Base-by-base conservation (phyloP, 257 asterid species). In the Forsythia suspensa region DNA sequence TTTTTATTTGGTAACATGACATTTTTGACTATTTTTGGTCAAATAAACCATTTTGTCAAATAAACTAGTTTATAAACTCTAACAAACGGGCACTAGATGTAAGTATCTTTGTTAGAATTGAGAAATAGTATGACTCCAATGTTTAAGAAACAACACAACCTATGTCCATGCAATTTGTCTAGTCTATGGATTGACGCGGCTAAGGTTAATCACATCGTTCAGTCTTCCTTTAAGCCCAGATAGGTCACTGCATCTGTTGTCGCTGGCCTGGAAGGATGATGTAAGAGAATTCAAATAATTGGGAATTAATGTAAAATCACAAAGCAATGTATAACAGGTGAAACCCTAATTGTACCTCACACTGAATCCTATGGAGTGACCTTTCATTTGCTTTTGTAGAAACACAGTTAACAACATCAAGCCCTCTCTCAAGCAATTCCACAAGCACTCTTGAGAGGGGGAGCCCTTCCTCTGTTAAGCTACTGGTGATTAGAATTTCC, bases 331-430 rank as follows among this genome's bases (percentile, higher is more conserved):
- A 12, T 10, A 3, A 43, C 40, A 42, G 15, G 42, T 41, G 15
- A 76, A 75, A 69, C n/a, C 77, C 59, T 79, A 41, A 13, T 8
- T 44, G 57, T 81, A 92, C 97, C 97, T 89, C 71, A 1, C 86
- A 66, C 3, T 87, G 83, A 61, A 89, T 91, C 63, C 12, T 80
- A 80, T 87, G 83, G 42, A 88, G 52, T 21, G 82, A 61, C 63
- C 80, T 81, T 3, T 79, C 87, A 57, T 88, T 52, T 3, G 73
- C 71, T 84, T 80, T 82, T 0, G 91, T 72, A 24, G 86, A 85
- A 85, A 74, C 41, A 70, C 89, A 89, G 80, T 72, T 83, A 63
- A 81, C 80, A 72, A 88, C 59, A 37, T 79, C 37, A 63, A 88
- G 80, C 61, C 87, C 90, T 57, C 81, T 78, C 6, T 70, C 73